These are phyloP conservation scores for Serendipita vermifera DNA, from an alignment of 768 basidiomycete species.

Conservation along the genomic window DNA sequence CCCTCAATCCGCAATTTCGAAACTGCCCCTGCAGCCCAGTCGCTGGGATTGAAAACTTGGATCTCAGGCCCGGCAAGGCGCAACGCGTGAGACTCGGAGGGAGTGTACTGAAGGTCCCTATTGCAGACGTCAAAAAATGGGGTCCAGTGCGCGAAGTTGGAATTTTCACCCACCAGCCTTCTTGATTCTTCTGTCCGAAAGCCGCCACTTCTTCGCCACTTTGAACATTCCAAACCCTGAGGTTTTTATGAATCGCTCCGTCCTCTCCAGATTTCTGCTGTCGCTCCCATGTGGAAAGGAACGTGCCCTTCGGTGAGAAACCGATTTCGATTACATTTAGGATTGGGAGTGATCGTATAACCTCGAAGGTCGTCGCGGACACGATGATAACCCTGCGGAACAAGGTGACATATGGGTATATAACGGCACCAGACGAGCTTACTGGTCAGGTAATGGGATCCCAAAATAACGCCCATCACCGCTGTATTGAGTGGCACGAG, in stretches of 20 bases:
- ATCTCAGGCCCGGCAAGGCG: slow-evolving; percentile 69
- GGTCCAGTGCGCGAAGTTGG: background rate
- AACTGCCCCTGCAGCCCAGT: slow-evolving; percentile 65
- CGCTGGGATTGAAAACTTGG: slow-evolving; percentile 63
- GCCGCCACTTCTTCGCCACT: slow-evolving; percentile 77
- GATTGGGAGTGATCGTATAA: slow-evolving; percentile 61
- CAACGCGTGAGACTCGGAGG: slow-evolving; percentile 76
- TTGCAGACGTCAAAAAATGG: slow-evolving; percentile 7
- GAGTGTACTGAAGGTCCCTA: slow-evolving; percentile 70
- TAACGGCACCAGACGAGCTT: slow-evolving; percentile 22
- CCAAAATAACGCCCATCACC: slow-evolving; percentile 78
- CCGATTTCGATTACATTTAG: slow-evolving; percentile 69
- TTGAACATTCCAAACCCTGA: slow-evolving; percentile 75
- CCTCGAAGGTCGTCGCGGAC: slow-evolving; percentile 53
- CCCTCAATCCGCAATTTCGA: slow-evolving; percentile 79
- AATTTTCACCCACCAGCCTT: slow-evolving; percentile 51
- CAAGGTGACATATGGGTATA: slow-evolving; percentile 15
- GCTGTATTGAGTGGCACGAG: slow-evolving; percentile 70
- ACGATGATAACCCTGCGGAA: slow-evolving; percentile 59
- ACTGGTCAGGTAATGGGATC: slow-evolving; percentile 66
- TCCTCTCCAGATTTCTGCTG: slow-evolving; percentile 81
- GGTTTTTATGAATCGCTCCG: slow-evolving; percentile 84
- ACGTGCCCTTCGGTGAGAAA: slow-evolving; percentile 90
- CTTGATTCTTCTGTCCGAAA: slow-evolving; percentile 83
- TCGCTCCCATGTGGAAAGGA: slow-evolving; percentile 92